These are phyloP conservation scores for Tylopilus balloui DNA, from an alignment of 768 basidiomycete genomes.

Conservation along the genomic window DNA sequence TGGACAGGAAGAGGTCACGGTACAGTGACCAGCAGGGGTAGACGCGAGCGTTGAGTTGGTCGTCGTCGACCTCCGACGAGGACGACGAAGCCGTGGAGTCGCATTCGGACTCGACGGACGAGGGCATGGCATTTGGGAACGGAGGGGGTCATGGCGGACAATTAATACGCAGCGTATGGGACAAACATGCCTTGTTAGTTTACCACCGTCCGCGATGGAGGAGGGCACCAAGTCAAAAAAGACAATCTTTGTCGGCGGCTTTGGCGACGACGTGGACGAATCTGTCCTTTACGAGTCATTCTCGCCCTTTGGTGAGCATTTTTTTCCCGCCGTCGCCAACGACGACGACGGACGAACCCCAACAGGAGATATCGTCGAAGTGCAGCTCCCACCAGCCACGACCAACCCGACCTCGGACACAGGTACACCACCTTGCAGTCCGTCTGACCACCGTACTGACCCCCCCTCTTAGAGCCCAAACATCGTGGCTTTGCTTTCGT, in stretches of 20 bases:
- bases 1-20: slow-evolving; percentile 39
- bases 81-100: slow-evolving; percentile 37
- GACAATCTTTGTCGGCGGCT: slow-evolving; percentile 80
- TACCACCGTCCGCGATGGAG: slow-evolving; percentile 47
- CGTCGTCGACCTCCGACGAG: slow-evolving; percentile 46
- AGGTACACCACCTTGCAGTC: slow-evolving; percentile 35
- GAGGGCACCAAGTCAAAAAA: slow-evolving; percentile 82
- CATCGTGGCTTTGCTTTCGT: slow-evolving; percentile 94
- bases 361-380: slow-evolving; percentile 87
- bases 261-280: slow-evolving; percentile 84
- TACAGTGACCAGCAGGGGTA: slow-evolving; percentile 62
- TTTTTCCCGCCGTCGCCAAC: neutral
- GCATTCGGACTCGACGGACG: slow-evolving; percentile 44
- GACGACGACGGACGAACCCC: neutral
- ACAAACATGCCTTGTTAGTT: slow-evolving; percentile 11
- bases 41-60: slow-evolving; percentile 53
- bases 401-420: slow-evolving; percentile 62
- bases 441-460: slow-evolving; percentile 5
- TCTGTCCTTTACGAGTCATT: slow-evolving; percentile 71
- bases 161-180: slow-evolving; percentile 7
- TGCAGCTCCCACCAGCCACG: slow-evolving; percentile 78
- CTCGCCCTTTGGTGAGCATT: slow-evolving; percentile 73
- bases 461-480: slow-evolving; percentile 50
- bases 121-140: too few relatives aligned
- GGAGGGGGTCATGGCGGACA: neutral